These are phyloP conservation scores for Knoxia roxburghii DNA, from an alignment of 257 asterid genomes.

Conservation along the genomic window DNA sequence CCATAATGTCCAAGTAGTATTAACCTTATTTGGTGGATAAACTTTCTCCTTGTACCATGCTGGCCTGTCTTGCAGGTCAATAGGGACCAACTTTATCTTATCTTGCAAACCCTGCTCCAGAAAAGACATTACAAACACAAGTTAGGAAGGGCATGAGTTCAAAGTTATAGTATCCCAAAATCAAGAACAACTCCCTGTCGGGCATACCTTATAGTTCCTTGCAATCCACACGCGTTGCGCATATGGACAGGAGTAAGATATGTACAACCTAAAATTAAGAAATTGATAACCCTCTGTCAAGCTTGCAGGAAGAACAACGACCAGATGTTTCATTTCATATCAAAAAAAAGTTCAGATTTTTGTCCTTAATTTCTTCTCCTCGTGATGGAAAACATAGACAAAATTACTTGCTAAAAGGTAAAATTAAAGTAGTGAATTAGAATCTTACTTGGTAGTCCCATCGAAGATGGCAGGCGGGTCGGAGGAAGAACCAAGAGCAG, in stretches of 20 bases:
- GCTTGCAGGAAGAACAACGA: background rate
- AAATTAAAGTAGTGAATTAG: background rate
- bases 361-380: background rate
- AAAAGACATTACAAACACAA: background rate
- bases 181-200: slow-evolving; percentile 3
- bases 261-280: slow-evolving; percentile 62
- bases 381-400: too few relatives aligned
- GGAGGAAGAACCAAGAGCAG: slow-evolving; percentile 77
- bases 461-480: slow-evolving; percentile 77
- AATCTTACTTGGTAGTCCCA: slow-evolving; percentile 69
- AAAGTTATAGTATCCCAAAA: background rate
- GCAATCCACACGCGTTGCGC: slow-evolving; percentile 89
- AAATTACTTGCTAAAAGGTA: too few relatives aligned
- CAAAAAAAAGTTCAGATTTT: background rate
- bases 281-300: slow-evolving; percentile 5
- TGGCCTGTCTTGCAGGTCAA: slow-evolving; percentile 75
- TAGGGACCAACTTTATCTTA: slow-evolving; percentile 60
- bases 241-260: slow-evolving; percentile 74
- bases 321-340: background rate
- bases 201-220: slow-evolving; percentile 63
- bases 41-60: slow-evolving; percentile 91
- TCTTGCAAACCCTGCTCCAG: slow-evolving; percentile 69
- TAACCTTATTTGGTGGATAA: slow-evolving; percentile 76
- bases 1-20: background rate
- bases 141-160: background rate